These are phyloP conservation scores for Silybum marianum DNA, from an alignment of 129 eudicot genomes.

Conservation along the genomic window DNA sequence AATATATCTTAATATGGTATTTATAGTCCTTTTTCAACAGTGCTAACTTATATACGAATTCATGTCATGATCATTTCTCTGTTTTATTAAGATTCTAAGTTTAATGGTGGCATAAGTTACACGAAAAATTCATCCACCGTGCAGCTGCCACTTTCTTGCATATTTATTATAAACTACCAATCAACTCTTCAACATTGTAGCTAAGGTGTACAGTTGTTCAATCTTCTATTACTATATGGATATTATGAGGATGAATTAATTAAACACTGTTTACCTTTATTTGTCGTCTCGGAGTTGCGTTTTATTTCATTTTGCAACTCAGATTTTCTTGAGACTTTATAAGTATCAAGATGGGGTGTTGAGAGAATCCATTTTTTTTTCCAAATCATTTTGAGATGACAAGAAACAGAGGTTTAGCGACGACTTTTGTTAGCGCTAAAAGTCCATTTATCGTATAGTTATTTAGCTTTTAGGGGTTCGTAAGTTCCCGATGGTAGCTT, in stretches of 20 bases:
- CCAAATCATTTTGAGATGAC: neutral
- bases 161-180: constrained; percentile 16
- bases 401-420: too few relatives aligned
- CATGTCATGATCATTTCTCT: constrained; percentile 17
- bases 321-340: neutral
- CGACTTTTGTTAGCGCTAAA: too few relatives aligned
- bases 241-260: constrained; percentile 14
- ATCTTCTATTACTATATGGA: neutral
- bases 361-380: too few relatives aligned
- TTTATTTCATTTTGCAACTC: neutral
- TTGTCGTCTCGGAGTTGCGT: neutral
- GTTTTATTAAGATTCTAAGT: neutral
- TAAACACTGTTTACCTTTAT: neutral
- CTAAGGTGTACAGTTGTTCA: neutral
- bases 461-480: neutral
- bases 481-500: neutral
- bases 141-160: constrained; percentile 5
- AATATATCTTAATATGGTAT: constrained; percentile 13
- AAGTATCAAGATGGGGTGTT: neutral
- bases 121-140: neutral
- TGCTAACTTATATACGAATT: neutral
- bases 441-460: neutral
- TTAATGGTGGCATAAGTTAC: neutral
- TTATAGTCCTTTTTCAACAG: neutral
- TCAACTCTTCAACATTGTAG: neutral